Percentiles rank a stretch among this genome's conserved stretches.
These are phyloP conservation scores for Fusarium verrucosum DNA, from an alignment of 2,329 filamentous ascomycete species.

Conservation along the genomic window DNA sequence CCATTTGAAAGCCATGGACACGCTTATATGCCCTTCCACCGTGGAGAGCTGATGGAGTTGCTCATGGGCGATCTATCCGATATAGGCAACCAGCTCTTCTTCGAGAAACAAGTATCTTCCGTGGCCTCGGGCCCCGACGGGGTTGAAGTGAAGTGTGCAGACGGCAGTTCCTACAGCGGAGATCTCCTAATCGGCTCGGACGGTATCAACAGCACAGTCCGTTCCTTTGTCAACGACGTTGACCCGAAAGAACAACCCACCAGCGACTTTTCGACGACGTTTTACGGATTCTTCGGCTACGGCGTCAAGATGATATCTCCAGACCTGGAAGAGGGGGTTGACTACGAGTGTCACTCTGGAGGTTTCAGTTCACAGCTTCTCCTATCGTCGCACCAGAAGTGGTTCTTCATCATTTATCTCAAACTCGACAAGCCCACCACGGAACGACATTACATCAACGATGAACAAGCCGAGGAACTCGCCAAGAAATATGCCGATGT, in stretches of 20 bases:
- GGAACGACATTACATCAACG: neutral
- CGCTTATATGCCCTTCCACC: slow-evolving; percentile 31
- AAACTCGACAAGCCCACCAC: slow-evolving; percentile 7
- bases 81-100: neutral
- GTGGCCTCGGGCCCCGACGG: neutral
- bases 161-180: slow-evolving; percentile 9
- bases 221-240: slow-evolving; percentile 3
- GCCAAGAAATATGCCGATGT: slow-evolving; percentile 7
- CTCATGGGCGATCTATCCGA: slow-evolving; percentile 22
- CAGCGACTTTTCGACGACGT: slow-evolving; percentile 11
- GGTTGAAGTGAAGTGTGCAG: slow-evolving; percentile 24
- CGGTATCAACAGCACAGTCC: slow-evolving; percentile 27
- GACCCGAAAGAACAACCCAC: neutral
- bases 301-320: neutral
- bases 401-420: slow-evolving; percentile 24
- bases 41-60: slow-evolving; percentile 23
- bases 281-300: slow-evolving; percentile 27
- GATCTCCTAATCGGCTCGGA: slow-evolving; percentile 34
- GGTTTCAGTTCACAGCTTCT: slow-evolving; percentile 22
- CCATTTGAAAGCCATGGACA: slow-evolving; percentile 4
- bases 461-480: slow-evolving; percentile 3
- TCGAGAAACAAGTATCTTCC: slow-evolving; percentile 21
- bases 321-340: slow-evolving; percentile 1
- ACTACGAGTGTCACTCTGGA: slow-evolving; percentile 14
- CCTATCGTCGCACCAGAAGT: slow-evolving; percentile 13